These are phyloP conservation scores for Claviceps sp. DNA, from an alignment of 2,329 filamentous ascomycete species.

Conservation along the genomic window DNA sequence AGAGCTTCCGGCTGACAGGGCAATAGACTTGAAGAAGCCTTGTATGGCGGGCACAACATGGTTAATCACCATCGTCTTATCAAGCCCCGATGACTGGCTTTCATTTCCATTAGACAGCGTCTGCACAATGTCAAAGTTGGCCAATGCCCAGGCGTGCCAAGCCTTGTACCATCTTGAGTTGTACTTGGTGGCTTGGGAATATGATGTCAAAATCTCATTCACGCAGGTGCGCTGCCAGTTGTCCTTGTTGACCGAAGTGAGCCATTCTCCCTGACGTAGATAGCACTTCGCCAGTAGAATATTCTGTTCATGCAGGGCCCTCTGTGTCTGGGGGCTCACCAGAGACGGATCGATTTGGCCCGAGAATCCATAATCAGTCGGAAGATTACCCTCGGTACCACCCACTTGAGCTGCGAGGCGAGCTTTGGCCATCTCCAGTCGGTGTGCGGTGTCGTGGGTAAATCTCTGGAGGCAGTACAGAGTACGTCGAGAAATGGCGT, in stretches of 20 bases:
- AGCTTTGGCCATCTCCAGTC: slow-evolving; percentile 38
- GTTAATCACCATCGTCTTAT: slow-evolving; percentile 58
- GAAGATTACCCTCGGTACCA: slow-evolving; percentile 27
- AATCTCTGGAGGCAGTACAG: slow-evolving; percentile 47
- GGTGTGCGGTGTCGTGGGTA: slow-evolving; percentile 43
- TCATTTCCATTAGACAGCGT: slow-evolving; percentile 56
- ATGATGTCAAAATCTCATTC: slow-evolving; percentile 79
- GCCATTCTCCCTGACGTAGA: slow-evolving; percentile 92
- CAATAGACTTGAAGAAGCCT: slow-evolving; percentile 96
- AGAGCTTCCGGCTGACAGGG: slow-evolving; percentile 79
- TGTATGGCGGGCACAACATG: slow-evolving; percentile 90
- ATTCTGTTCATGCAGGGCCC: slow-evolving; percentile 44
- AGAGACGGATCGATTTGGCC: slow-evolving; percentile 30
- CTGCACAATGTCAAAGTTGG: slow-evolving; percentile 97
- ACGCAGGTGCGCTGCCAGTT: slow-evolving; percentile 83
- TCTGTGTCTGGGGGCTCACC: slow-evolving; percentile 36
- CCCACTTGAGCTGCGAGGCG: slow-evolving; percentile 34
- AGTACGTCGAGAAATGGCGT: slow-evolving; percentile 38
- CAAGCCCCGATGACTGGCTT: slow-evolving; percentile 29
- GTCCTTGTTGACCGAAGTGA: slow-evolving; percentile 70
- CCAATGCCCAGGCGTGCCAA: slow-evolving; percentile 96
- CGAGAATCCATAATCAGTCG: slow-evolving; percentile 36
- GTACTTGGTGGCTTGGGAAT: slow-evolving; percentile 82
- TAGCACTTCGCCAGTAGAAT: slow-evolving; percentile 87
- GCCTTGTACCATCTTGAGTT: slow-evolving; percentile 97